phyloP scores from a whole-genome alignment of 2,329 filamentous ascomycete genomes.

The Aspergillus flavus region DNA sequence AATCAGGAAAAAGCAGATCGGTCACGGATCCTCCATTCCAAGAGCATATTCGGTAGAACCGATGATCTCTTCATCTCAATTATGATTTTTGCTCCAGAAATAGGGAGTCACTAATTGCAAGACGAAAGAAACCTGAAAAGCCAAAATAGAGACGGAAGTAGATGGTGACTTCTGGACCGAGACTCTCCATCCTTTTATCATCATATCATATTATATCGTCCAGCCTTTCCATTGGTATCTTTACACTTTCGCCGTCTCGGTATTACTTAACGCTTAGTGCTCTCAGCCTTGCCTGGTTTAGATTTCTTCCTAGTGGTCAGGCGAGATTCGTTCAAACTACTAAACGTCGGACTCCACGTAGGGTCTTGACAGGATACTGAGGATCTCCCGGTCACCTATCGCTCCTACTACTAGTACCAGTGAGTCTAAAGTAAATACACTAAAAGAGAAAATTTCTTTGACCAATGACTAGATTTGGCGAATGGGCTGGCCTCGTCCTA shows the following conservation, averaged over 20 bases:
- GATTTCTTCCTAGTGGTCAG: neutral
- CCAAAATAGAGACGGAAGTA: neutral
- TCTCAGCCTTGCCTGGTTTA: neutral
- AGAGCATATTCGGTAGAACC: neutral
- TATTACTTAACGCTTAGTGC: neutral
- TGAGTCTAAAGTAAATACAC: neutral
- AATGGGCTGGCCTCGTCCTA: constrained; percentile 5
- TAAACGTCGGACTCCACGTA: neutral
- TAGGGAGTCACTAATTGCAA: neutral
- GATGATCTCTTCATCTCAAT: neutral
- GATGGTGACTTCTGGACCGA: neutral
- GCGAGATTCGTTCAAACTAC: neutral
- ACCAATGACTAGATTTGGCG: neutral
- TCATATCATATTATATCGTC: neutral
- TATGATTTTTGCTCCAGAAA: neutral
- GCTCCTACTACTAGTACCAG: neutral
- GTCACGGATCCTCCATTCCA: neutral
- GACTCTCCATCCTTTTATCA: neutral
- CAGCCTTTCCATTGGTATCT: neutral
- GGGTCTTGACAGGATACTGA: neutral
- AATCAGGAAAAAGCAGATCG: constrained; percentile 3
- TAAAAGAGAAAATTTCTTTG: neutral
- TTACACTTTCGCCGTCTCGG: neutral
- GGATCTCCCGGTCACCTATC: neutral
- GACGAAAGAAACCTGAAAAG: neutral